phyloP scores from a whole-genome alignment of 352 stramenopile genomes.

The Pythium diclinum region DNA sequence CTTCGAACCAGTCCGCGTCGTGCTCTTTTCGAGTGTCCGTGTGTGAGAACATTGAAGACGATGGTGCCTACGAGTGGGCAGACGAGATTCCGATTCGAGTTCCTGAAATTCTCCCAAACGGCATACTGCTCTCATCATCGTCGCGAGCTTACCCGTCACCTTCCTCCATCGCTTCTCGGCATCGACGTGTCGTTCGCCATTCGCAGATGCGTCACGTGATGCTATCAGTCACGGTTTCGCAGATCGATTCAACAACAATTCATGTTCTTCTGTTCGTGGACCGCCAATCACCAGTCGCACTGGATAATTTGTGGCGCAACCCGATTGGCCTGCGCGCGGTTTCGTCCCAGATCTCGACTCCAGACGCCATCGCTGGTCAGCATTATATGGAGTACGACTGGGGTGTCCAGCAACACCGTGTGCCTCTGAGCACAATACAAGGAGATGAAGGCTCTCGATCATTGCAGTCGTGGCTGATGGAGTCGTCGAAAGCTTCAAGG shows the following conservation, averaged over 20 bases:
- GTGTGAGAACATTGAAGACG: background rate
- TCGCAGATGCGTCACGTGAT: conserved; percentile 49
- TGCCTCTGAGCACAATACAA: background rate
- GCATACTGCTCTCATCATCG: background rate
- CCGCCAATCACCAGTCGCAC: conserved; percentile 51
- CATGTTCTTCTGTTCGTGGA: conserved; percentile 72
- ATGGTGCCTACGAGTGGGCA: conserved; percentile 9
- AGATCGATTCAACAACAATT: conserved; percentile 38
- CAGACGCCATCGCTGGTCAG: conserved; percentile 47
- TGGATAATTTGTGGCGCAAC: conserved; percentile 66
- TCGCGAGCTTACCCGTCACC: conserved; percentile 36
- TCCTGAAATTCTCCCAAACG: conserved; percentile 9
- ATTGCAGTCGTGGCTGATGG: conserved; percentile 37
- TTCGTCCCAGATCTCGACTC: conserved; percentile 33
- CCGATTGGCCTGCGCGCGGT: conserved; percentile 51
- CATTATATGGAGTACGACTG: conserved; percentile 81
- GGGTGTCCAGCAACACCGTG: conserved; percentile 35
- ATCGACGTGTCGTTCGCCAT: conserved; percentile 60
- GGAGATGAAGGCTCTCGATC: background rate
- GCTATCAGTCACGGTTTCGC: conserved; percentile 67
- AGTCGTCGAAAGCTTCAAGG: conserved; percentile 21
- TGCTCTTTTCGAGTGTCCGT: conserved; percentile 14
- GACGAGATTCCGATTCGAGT: conserved; percentile 15
- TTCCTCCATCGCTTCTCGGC: conserved; percentile 43
- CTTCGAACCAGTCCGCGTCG: background rate